Evolutionary conservation across 371 early-diverging fungal genomes (phyloP), one percentile per base, ranked within the genome.

Genomic region (Circinella minor): DNA sequence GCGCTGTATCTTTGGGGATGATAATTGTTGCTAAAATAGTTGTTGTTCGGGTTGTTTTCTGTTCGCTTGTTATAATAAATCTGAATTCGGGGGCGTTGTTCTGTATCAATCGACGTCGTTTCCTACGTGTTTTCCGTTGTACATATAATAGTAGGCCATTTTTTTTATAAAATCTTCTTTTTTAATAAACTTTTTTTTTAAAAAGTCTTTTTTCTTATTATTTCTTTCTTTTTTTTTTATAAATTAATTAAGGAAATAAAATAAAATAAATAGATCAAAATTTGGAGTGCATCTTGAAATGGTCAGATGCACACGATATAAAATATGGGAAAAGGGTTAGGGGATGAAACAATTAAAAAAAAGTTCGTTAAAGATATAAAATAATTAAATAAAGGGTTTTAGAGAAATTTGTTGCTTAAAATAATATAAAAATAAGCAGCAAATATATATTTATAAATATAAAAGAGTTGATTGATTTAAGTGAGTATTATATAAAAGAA

Each of bases 81-180:
- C 49, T 65, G 57, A 55, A n/a, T 55, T 63, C 54, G 62, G 70
- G 70, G 73, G 69, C 69, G 73, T 64, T 73, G 38, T 73, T 74
- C 75, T 74, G 68, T 63, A 71, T 74, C 75, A 74, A 74, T 74
- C 75, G 69, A 74, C 75, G 69, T 74, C 75, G 75, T 71, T 74
- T 74, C 75, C 75, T 68, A 74, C 75, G 75, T 74, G 75, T 66
- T 74, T 74, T 68, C 75, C 75, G 69, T 74, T 74, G 66, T 67
- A 74, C 75, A 74, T 74, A 71, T 74, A 74, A 71, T 71, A 74
- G 66, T 74, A 74, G 69, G 75, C 75, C 75, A 74, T 74, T 61
- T 67, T 66, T 60, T 67, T 59, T 66, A n/a, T 51, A 51, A 51
- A 55, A 55, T 51, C 51, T 51, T 51, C 15, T 51, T 15, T 34